Percentiles rank a stretch among this genome's conserved stretches.
Evolutionary conservation across 345 rosid genomes (phyloP).

Genomic region (Populus ilicifolia): DNA sequence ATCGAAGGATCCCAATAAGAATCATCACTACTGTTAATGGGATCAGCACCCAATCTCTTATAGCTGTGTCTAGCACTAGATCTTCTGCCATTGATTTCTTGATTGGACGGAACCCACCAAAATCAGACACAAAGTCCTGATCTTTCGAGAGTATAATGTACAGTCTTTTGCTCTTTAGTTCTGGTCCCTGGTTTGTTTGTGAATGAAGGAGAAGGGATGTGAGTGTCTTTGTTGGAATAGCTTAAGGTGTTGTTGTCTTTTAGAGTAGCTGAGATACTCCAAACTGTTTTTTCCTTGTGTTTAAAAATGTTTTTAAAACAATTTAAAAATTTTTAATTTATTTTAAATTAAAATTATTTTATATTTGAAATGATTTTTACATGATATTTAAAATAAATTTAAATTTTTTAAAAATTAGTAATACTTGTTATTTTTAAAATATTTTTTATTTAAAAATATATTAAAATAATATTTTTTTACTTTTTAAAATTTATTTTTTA

Average conservation of each 20-base stretch:
- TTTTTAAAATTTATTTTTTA: no score
- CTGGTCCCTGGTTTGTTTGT: neutral
- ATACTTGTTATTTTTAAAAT: no score
- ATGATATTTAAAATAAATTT: no score
- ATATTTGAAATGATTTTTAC: no score
- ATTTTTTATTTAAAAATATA: no score
- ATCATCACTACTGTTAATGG: constrained; percentile 93
- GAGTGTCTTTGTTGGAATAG: neutral
- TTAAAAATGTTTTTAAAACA: no score
- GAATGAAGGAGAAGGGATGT: neutral
- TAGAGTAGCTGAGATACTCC: neutral
- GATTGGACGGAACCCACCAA: neutral
- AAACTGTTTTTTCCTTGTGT: neutral
- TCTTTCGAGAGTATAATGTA: neutral
- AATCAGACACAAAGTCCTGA: neutral
- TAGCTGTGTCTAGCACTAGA: constrained; percentile 91
- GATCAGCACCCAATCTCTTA: constrained; percentile 91
- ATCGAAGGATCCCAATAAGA: constrained; percentile 81
- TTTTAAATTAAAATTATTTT: no score
- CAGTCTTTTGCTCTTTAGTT: neutral
- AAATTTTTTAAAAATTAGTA: no score
- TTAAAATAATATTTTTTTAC: no score
- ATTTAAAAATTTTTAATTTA: no score
- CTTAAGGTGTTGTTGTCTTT: neutral
- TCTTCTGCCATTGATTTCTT: constrained; percentile 73